Evolutionary conservation across 1,284 basidiomycete species (phyloP).

Genomic region (Leucoagaricus sp.): DNA sequence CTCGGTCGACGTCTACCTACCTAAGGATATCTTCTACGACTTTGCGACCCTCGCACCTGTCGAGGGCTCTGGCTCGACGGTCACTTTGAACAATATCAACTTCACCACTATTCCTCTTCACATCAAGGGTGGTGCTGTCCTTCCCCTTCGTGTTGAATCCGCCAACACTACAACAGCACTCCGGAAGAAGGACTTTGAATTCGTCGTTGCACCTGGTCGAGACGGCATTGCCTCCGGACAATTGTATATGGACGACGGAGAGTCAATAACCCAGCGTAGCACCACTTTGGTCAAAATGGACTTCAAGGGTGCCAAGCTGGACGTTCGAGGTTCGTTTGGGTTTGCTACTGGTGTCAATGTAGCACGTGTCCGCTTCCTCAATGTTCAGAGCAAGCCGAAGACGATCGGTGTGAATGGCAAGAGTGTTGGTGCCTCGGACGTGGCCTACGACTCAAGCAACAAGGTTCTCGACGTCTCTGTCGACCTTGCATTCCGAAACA

Average conservation of each 20-base stretch:
- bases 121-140: conserved; percentile 57
- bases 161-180: conserved; percentile 34
- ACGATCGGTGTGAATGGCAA: conserved; percentile 38
- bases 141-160: conserved; percentile 44
- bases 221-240: conserved; percentile 50
- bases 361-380: conserved; percentile 46
- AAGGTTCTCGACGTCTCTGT: conserved; percentile 46
- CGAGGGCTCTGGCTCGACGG: conserved; percentile 44
- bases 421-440: conserved; percentile 20
- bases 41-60: conserved; percentile 53
- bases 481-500: conserved; percentile 21
- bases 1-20: conserved; percentile 62
- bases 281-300: conserved; percentile 48
- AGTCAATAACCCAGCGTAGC: conserved; percentile 45
- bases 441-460: conserved; percentile 34
- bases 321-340: conserved; percentile 51
- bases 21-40: conserved; percentile 66
- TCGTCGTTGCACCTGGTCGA: conserved; percentile 56
- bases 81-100: conserved; percentile 50
- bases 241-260: conserved; percentile 67
- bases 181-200: conserved; percentile 58
- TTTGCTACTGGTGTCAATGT: conserved; percentile 47
- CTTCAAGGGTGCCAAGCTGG: conserved; percentile 43
- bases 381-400: conserved; percentile 35
- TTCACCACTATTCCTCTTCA: conserved; percentile 63